Evolutionary conservation across 345 rosid genomes (phyloP).

Genomic region (Syzygium grande): DNA sequence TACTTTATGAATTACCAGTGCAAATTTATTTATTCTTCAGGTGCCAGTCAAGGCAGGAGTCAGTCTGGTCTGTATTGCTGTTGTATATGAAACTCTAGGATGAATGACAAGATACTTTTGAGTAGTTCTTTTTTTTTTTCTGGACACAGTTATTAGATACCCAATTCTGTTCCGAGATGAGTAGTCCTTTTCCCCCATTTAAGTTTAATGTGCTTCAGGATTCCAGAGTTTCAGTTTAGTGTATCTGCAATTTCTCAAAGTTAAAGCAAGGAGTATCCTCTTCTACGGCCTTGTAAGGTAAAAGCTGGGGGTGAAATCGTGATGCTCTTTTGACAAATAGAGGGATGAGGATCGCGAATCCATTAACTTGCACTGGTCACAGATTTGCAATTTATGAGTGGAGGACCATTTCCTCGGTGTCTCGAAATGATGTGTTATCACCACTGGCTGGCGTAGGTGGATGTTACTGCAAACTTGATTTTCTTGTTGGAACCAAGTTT

Average conservation of each 20-base stretch:
- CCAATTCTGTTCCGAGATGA: background rate
- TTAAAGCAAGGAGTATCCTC: background rate
- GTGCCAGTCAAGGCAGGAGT: background rate
- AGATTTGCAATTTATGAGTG: background rate
- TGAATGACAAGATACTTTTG: background rate
- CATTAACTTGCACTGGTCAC: background rate
- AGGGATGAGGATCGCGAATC: background rate
- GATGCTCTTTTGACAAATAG: background rate
- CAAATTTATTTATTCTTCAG: background rate
- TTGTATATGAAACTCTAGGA: background rate
- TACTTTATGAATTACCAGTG: background rate
- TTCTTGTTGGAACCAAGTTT: background rate
- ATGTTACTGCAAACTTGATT: background rate
- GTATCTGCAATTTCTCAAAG: background rate
- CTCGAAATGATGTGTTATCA: background rate
- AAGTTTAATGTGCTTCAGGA: background rate
- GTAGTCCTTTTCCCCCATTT: background rate
- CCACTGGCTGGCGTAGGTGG: background rate
- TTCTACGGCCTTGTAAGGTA: background rate
- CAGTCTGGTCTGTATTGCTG: background rate
- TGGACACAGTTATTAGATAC: background rate
- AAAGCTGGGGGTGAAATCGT: background rate
- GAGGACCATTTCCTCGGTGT: background rate
- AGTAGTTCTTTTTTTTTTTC: background rate
- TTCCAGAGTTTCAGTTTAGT: background rate